Evolutionary conservation across 371 early-diverging fungal genomes (phyloP), one percentile per base, ranked within the genome.

Genomic region (Actinomortierella wolfii): DNA sequence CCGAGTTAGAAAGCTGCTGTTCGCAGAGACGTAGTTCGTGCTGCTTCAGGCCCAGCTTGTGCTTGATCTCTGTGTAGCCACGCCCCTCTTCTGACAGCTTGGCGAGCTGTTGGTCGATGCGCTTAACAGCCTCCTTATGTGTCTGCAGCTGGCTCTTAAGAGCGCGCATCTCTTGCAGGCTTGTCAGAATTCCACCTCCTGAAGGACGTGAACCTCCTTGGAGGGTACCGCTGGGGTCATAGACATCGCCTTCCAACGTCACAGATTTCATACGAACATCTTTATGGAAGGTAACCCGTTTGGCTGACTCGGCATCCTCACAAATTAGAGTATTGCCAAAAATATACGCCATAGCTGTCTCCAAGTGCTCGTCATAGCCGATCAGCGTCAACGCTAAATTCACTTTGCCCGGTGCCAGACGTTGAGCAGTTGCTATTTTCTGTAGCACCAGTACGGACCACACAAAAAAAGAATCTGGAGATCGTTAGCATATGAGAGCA

Each of bases 221-320:
- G 21, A 99, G 80, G 0, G 96, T 95, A 41, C 99, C 99, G 39
- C 90, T 87, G 1, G 99, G 99, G 67, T 99, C 99, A 80, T 99
- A 99, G 5, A 98, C 85, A 78, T 98, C 99, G 28, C 99, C 99
- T 51, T 99, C 99, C 1, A 93, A 61, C 0, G 99, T 99, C 6
- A 99, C 97, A 17, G 96, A 95, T 56, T 92, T 92, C 51, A 88
- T 75, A 15, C 85, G 83, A 34, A 99, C 85, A 14, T 79, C 67
- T 46, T 86, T 84, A 78, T 96, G 84, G 79, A 95, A 99, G 0
- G 99, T 94, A 15, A 96, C 90, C 42, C 79, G 77, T 61, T 94
- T 93, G 3, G 98, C 97, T 0, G 91, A 84, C 14, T 89, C 88
- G 0, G 91, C 85, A 71, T 98, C 96, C 40, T 90, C 78, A 78